Conservation (phyloP, 257 asterid species). For the Solanum raphanifolium region DNA sequence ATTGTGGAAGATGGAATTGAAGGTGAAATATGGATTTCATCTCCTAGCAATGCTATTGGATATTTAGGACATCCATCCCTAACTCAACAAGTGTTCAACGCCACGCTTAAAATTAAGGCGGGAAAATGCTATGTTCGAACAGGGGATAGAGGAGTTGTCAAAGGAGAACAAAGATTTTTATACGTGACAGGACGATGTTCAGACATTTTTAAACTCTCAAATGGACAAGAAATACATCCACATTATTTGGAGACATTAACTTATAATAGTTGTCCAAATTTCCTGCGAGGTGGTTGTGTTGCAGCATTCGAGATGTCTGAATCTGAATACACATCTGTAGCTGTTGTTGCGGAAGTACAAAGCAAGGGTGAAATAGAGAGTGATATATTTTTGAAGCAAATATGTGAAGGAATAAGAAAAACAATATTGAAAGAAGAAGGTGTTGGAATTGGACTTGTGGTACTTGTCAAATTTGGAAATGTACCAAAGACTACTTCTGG, state of each 20-base stretch:
- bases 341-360: conserved; percentile 50
- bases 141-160: conserved; percentile 59
- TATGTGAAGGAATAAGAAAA: conserved; percentile 40
- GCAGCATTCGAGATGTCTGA: conserved; percentile 29
- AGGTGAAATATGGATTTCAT: conserved; percentile 87
- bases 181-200: conserved; percentile 52
- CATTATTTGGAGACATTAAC: conserved; percentile 68
- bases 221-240: conserved; percentile 39
- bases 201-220: conserved; percentile 31
- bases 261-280: conserved; percentile 16
- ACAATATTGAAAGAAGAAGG: conserved; percentile 22
- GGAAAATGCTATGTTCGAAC: conserved; percentile 40
- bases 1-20: conserved; percentile 50
- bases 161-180: conserved; percentile 43
- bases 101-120: conserved; percentile 13
- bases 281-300: conserved; percentile 55
- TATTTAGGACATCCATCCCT: conserved; percentile 61
- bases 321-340: neutral
- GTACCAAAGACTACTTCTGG: conserved; percentile 86
- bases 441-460: conserved; percentile 32
- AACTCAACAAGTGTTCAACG: conserved; percentile 43
- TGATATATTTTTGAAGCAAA: neutral
- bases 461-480: conserved; percentile 44
- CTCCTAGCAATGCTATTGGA: conserved; percentile 65
- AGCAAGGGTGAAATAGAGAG: conserved; percentile 5